Percentiles rank a stretch among this genome's conserved stretches.
These are phyloP conservation scores for Albizia julibrissin DNA, from an alignment of 306 rosid species.

Conservation along the genomic window DNA sequence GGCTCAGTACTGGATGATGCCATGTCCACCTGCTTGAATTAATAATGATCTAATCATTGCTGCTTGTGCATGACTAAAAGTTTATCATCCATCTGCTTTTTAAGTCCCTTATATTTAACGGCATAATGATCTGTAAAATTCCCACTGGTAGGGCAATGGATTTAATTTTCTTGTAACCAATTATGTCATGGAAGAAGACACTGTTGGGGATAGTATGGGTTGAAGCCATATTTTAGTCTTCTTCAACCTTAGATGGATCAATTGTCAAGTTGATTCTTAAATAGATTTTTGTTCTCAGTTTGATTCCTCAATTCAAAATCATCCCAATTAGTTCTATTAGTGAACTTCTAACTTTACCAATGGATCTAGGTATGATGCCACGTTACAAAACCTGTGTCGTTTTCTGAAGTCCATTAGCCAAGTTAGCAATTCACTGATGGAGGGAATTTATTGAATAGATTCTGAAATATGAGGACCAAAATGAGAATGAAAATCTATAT, in stretches of 20 bases:
- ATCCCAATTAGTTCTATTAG: neutral
- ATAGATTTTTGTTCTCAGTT: neutral
- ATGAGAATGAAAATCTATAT: neutral
- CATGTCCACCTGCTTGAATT: neutral
- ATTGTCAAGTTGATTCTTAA: neutral
- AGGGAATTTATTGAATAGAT: neutral
- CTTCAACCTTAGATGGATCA: neutral
- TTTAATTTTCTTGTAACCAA: constrained; percentile 18
- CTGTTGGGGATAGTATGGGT: neutral
- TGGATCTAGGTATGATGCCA: neutral
- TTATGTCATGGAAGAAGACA: neutral
- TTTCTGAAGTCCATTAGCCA: neutral
- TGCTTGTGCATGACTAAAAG: neutral
- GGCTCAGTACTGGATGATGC: neutral
- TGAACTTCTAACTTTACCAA: neutral
- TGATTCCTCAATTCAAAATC: neutral
- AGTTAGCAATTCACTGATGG: neutral
- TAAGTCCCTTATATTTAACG: neutral
- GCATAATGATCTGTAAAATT: constrained; percentile 11
- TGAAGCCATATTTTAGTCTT: neutral
- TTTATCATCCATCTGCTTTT: neutral
- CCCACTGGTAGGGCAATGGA: neutral
- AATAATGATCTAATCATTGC: neutral
- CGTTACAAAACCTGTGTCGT: neutral
- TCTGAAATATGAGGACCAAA: neutral